Evolutionary conservation across 345 rosid species (phyloP).

Genomic region (Bruguiera parviflora): DNA sequence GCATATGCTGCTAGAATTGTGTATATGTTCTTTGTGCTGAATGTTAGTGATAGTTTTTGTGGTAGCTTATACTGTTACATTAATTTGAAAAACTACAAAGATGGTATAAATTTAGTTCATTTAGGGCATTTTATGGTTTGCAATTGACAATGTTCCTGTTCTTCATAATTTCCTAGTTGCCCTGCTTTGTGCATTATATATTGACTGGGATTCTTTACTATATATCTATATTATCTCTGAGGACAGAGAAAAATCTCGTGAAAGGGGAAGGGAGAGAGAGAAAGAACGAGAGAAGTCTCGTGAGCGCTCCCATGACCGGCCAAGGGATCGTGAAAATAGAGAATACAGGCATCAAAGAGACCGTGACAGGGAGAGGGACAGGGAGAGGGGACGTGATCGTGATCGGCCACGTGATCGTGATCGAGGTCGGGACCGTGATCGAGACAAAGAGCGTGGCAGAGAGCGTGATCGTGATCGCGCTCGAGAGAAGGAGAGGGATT

Average conservation of each 20-base stretch:
- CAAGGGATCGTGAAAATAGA: slow-evolving; percentile 74
- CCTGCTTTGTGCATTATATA: neutral
- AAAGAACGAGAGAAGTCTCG: slow-evolving; percentile 70
- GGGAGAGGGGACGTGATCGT: slow-evolving; percentile 54
- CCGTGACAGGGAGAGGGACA: slow-evolving; percentile 61
- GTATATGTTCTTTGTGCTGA: no score
- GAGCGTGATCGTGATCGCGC: slow-evolving; percentile 44
- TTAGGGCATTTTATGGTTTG: no score
- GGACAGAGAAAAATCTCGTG: slow-evolving; percentile 69
- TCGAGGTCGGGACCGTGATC: slow-evolving; percentile 45
- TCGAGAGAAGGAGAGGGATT: slow-evolving; percentile 26
- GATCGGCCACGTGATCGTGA: slow-evolving; percentile 38
- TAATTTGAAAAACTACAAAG: no score
- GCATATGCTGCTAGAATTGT: neutral
- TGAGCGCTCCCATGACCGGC: slow-evolving; percentile 70
- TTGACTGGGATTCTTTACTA: no score
- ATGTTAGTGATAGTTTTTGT: no score
- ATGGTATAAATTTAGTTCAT: no score
- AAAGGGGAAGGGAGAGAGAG: slow-evolving; percentile 71
- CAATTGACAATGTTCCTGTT: no score
- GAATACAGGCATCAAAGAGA: slow-evolving; percentile 86
- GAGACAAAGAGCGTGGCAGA: slow-evolving; percentile 51
- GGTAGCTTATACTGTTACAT: no score
- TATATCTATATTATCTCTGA: slow-evolving; percentile 1
- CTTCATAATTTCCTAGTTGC: neutral